Evolutionary conservation across 2,329 filamentous ascomycete genomes (phyloP).

Genomic region (Cladosporium austrohemisphaericum): DNA sequence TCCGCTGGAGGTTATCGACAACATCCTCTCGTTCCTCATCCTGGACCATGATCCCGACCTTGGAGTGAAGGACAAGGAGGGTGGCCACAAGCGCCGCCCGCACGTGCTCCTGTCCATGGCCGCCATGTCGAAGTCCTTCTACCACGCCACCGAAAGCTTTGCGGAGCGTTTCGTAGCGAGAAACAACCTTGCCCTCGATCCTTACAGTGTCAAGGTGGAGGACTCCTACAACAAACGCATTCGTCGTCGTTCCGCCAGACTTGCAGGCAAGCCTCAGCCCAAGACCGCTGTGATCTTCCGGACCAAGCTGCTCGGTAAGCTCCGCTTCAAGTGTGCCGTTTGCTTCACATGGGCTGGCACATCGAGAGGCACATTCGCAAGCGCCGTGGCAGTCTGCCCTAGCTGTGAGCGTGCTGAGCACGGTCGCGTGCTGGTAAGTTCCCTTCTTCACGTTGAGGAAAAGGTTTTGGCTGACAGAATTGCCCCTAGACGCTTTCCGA

Average conservation of each 20-base stretch:
- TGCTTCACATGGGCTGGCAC: background rate
- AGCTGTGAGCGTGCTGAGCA: background rate
- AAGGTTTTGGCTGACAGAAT: background rate
- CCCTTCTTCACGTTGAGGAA: background rate
- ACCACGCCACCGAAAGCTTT: conserved; percentile 16
- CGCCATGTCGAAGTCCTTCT: conserved; percentile 18
- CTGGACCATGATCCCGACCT: conserved; percentile 20
- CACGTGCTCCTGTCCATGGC: conserved; percentile 19
- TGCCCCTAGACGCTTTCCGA: conserved; percentile 14
- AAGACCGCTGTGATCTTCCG: background rate
- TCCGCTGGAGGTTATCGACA: conserved; percentile 18
- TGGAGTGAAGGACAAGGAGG: conserved; percentile 2
- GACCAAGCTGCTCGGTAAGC: background rate
- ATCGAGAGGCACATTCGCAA: conserved; percentile 1
- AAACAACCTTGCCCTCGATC: background rate
- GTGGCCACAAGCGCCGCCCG: background rate
- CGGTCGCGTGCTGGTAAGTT: background rate
- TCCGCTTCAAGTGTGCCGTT: background rate
- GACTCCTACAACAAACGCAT: background rate
- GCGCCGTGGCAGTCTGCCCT: background rate
- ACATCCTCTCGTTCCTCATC: conserved; percentile 16
- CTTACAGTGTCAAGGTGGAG: background rate
- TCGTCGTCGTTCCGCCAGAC: conserved; percentile 14
- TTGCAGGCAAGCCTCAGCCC: conserved; percentile 8
- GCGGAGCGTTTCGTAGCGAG: conserved; percentile 4